Evolutionary conservation across 2,329 filamentous ascomycete species (phyloP), one percentile per base, ranked within the genome.

Genomic region (Akanthomyces uredinophilus): DNA sequence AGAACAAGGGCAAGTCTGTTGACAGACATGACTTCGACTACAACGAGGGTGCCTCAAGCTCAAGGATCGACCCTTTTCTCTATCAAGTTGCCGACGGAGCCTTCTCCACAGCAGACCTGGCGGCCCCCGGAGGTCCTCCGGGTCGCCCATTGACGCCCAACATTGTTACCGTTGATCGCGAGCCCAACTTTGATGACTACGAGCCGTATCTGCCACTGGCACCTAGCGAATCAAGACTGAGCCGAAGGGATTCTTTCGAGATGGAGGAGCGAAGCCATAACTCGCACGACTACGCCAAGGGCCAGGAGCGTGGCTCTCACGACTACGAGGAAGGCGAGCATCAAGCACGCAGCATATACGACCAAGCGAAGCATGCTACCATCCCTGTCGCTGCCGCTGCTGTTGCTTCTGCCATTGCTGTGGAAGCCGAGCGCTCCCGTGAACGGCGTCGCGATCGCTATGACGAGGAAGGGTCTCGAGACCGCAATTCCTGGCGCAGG

Each of bases 11-110:
- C 66, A 68, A 71, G 68, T 70, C 66, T 29, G 49, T 60, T n/a
- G 58, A 46, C 20, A 46, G 29, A 37, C 46, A 37, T 18, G 41
- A 52, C 13, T 37, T 43, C 5, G 16, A 63, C 66, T 59, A 64
- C 68, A 54, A 46, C 24, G 64, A 69, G 62, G 66, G 70, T 58
- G 63, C 64, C 27, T 66, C 70, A 63, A 68, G 67, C 63, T 67
- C 70, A n/a, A 68, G 71, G 55, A 70, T 83, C 68, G 81, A 87
- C 71, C 83, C 84, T 20, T 87, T 87, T 70, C 78, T 85, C 69
- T 87, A 77, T 68, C 83, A 83, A 70, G 81, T 86, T 64, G 66
- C 77, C 47, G 76, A 82, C 64, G 78, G 82, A 67, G 78, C 79
- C n/a, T 83, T 83, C 63, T 72, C 74, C 54, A 80, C 79, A 11